Evolutionary conservation across 768 basidiomycete species (phyloP).

Genomic region (Hysterangium stoloniferum): DNA sequence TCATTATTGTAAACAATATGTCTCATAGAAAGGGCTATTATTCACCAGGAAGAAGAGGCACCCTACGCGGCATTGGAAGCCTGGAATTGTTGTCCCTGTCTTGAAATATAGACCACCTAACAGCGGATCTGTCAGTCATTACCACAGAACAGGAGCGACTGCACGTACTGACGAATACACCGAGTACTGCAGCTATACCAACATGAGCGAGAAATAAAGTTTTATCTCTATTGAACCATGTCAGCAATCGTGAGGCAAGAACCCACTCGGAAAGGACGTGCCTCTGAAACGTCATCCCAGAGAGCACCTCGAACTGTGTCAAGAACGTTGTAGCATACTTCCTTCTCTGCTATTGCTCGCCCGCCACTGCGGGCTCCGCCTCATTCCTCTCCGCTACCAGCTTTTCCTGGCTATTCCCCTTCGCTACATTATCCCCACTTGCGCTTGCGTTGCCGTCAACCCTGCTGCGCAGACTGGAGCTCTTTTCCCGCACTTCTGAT

Average conservation of each 20-base stretch:
- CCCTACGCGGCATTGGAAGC: slow-evolving; percentile 91
- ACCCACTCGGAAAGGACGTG: slow-evolving; percentile 22
- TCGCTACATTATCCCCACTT: slow-evolving; percentile 9
- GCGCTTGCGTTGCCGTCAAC: slow-evolving; percentile 6
- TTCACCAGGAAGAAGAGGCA: slow-evolving; percentile 86
- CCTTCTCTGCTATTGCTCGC: slow-evolving; percentile 17
- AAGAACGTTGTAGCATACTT: slow-evolving; percentile 72
- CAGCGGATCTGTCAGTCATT: background rate
- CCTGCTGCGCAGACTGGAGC: background rate
- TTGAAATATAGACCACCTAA: slow-evolving; percentile 81
- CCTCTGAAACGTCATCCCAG: slow-evolving; percentile 72
- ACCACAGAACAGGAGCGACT: background rate
- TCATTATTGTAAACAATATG: background rate
- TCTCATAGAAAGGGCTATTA: background rate
- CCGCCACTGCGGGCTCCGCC: slow-evolving; percentile 16
- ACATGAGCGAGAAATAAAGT: slow-evolving; percentile 78
- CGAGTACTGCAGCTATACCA: slow-evolving; percentile 58
- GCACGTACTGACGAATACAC: slow-evolving; percentile 73
- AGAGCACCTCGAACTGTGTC: slow-evolving; percentile 80
- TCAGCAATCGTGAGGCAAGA: background rate
- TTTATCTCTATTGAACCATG: slow-evolving; percentile 54
- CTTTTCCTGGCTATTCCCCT: slow-evolving; percentile 1
- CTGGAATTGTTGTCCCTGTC: slow-evolving; percentile 74
- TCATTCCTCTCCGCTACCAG: slow-evolving; percentile 14
- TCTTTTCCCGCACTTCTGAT: background rate